These are phyloP conservation scores for Pyrus communis DNA, from an alignment of 306 rosid species.

Conservation along the genomic window DNA sequence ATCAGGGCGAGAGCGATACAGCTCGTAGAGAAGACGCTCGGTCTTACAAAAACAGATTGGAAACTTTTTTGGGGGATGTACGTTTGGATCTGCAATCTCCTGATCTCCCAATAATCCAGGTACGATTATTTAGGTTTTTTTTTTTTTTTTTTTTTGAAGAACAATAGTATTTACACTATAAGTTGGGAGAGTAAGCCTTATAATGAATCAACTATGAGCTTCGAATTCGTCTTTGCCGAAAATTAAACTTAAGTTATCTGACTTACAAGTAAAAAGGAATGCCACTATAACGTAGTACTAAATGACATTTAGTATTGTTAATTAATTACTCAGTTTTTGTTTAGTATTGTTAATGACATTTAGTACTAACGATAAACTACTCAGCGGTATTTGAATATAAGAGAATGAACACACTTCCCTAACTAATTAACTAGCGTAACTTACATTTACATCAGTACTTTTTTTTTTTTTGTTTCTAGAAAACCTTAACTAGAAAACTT, in stretches of 20 bases:
- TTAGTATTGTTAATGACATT: too few species aligned
- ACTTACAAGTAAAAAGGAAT: too few species aligned
- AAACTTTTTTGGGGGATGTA: constrained; percentile 45
- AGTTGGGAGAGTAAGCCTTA: fast-evolving
- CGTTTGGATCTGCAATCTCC: constrained; percentile 60
- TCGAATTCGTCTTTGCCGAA: fast-evolving
- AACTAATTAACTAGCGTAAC: background rate
- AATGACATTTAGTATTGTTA: background rate
- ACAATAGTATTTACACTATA: too few species aligned
- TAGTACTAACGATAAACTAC: too few species aligned
- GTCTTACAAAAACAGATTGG: constrained; percentile 29
- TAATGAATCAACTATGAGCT: too few species aligned
- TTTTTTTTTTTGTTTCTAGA: too few species aligned
- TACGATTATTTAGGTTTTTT: background rate
- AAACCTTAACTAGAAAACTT: too few species aligned
- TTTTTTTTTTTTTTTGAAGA: background rate
- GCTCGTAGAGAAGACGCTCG: constrained; percentile 29
- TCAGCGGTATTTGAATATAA: background rate
- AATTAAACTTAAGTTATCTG: too few species aligned
- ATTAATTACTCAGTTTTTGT: background rate
- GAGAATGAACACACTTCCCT: background rate
- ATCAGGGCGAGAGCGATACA: constrained; percentile 78
- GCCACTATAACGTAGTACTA: too few species aligned
- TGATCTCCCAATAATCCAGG: constrained; percentile 74
- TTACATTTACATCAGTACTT: background rate